Evolutionary conservation across 176 grass and related monocot genomes (phyloP), one percentile per base, ranked within the genome.

Genomic region (Alopecurus myosuroides): DNA sequence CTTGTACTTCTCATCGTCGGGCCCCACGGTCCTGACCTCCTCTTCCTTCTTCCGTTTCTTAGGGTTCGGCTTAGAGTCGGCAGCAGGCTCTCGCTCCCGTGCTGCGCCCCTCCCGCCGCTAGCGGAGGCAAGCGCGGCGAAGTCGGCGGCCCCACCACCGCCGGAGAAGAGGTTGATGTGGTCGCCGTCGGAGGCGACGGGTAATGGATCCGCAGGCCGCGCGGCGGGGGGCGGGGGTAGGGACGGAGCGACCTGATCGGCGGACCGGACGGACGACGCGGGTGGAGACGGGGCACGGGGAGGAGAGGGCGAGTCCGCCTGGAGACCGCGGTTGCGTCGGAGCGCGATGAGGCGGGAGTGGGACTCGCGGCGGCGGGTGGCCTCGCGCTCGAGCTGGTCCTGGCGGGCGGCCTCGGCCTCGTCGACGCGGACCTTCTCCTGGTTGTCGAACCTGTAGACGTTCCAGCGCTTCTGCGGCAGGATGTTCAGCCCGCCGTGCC

Each of bases 401-500:
- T 98, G 93, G 28, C 93, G 91, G 76, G 93, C 91, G 6, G 96
- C 96, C 0, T 90, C 93, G 62, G 92, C 91, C 93, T 98, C 93
- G 74, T 98, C 91, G 45, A 66, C 73, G 40, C 84, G 86, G 66
- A 98, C 96, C 84, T 98, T 98, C 93, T 98, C 96, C 77, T 94
- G 93, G 87, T 98, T 98, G 72, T 98, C 93, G 55, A 49, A 92
- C 67, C 93, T 98, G 85, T 98, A 98, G 51, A 98, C 93, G 89
- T 98, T 98, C 96, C 96, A 98, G 76, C 91, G 85, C 93, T 98
- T 98, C 96, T 95, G 93, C 56, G 96, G 96, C 37, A 98, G 74
- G 53, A 98, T 98, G 75, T 98, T 98, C 26, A 98, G 91, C 3
- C 96, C 93, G 1, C 91, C 96, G 60, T 95, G 96, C n/a, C 93